These are phyloP conservation scores for Ceratocystis diversiconidia DNA, from an alignment of 2,329 filamentous ascomycete species.

Conservation along the genomic window DNA sequence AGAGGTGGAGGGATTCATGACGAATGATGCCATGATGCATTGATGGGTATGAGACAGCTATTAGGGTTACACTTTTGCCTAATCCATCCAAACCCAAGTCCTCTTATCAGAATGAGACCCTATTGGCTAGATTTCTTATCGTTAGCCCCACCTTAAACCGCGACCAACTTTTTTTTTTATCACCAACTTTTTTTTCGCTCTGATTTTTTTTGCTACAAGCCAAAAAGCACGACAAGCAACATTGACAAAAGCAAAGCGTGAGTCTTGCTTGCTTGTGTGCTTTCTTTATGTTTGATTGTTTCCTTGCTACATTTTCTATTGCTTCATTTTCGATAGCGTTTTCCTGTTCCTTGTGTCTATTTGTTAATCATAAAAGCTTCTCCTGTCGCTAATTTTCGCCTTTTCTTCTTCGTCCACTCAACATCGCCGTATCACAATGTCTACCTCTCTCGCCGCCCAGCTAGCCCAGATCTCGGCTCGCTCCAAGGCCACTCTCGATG, in stretches of 20 bases:
- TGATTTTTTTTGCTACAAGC: neutral
- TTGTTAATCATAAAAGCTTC: conserved; percentile 4
- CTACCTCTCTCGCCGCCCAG: conserved; percentile 80
- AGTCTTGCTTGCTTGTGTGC: neutral
- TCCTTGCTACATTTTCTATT: neutral
- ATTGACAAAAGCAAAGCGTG: neutral
- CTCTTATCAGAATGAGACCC: conserved; percentile 13
- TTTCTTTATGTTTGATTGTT: conserved; percentile 5
- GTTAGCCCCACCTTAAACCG: conserved; percentile 7
- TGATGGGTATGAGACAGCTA: neutral
- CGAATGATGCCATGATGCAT: neutral
- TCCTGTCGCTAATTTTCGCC: conserved; percentile 4
- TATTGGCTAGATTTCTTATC: conserved; percentile 17
- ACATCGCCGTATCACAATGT: conserved; percentile 37
- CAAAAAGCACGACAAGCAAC: neutral
- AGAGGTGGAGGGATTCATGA: no score
- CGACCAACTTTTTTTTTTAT: conserved; percentile 16
- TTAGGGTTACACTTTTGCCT: neutral
- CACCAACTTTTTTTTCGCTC: neutral
- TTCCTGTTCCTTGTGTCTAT: conserved; percentile 3
- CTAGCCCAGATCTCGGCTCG: conserved; percentile 81
- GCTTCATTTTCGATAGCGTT: neutral
- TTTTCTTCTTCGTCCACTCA: conserved; percentile 57
- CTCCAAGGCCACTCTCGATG: conserved; percentile 78
- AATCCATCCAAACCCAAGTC: neutral